These are phyloP conservation scores for Neurospora intermedia DNA, from an alignment of 495 filamentous ascomycete genomes.

Conservation along the genomic window DNA sequence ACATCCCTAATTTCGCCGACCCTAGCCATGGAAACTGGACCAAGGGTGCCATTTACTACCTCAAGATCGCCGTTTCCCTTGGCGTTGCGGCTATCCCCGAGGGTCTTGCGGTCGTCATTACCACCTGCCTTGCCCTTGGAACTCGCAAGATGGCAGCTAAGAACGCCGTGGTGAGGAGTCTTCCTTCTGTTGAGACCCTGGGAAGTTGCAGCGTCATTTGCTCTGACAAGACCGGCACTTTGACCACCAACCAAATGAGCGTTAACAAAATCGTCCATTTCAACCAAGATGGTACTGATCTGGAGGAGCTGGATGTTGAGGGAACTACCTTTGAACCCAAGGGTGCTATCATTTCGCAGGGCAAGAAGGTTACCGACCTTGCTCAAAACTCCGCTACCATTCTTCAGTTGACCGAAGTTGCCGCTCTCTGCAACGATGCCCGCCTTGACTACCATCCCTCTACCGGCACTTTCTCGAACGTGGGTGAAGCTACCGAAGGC, in stretches of 20 bases:
- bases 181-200: constrained; percentile 94
- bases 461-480: constrained; percentile 60
- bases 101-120: constrained; percentile 94
- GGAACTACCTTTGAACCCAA: constrained; percentile 88
- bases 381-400: constrained; percentile 69
- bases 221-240: constrained; percentile 98
- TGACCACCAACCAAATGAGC: constrained; percentile 99
- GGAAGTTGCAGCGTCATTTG: constrained; percentile 99
- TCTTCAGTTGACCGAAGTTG: constrained; percentile 72
- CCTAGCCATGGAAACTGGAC: constrained; percentile 87
- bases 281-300: constrained; percentile 53
- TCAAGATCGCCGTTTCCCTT: constrained; percentile 98
- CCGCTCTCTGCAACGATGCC: constrained; percentile 85
- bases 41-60: constrained; percentile 98
- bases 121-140: constrained; percentile 88
- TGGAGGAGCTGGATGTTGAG: constrained; percentile 86
- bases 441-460: constrained; percentile 72
- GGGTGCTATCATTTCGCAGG: constrained; percentile 56
- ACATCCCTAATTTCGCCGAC: constrained; percentile 93
- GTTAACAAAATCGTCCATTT: constrained; percentile 87
- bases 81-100: constrained; percentile 97
- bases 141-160: constrained; percentile 98
- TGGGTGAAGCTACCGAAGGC: constrained; percentile 94
- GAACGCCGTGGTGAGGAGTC: constrained; percentile 90
- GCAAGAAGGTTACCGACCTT: constrained; percentile 57